Evolutionary conservation across 352 stramenopile species (phyloP).

Genomic region (Globisporangium mamillatum): DNA sequence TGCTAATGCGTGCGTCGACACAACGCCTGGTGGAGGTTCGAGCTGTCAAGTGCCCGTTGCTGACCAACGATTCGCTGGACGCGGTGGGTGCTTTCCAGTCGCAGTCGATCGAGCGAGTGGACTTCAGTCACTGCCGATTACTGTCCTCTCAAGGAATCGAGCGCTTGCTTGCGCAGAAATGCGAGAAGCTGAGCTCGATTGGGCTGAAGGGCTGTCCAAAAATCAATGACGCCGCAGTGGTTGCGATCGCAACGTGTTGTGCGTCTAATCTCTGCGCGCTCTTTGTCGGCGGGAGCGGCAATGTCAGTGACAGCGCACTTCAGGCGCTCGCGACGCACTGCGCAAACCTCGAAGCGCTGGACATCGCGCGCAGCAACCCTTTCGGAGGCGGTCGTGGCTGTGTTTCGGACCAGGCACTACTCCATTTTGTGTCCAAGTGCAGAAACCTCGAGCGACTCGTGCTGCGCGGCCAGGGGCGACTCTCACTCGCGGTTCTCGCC

Average conservation of each 20-base stretch:
- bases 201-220: conserved; percentile 58
- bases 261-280: conserved; percentile 30
- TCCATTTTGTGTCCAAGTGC: conserved; percentile 44
- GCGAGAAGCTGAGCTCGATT: conserved; percentile 31
- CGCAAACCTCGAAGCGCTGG: conserved; percentile 32
- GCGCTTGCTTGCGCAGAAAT: conserved; percentile 24
- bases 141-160: conserved; percentile 37
- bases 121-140: conserved; percentile 63
- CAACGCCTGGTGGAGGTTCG: conserved; percentile 40
- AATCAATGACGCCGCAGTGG: conserved; percentile 39
- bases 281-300: conserved; percentile 43
- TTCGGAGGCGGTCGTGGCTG: conserved; percentile 54
- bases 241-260: conserved; percentile 34
- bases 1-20: conserved; percentile 33
- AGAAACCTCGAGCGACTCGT: conserved; percentile 35
- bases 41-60: conserved; percentile 49
- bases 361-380: conserved; percentile 64
- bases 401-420: conserved; percentile 43
- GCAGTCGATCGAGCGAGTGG: conserved; percentile 36
- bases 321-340: conserved; percentile 41
- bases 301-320: conserved; percentile 42
- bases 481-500: conserved; percentile 38
- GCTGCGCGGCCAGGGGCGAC: conserved; percentile 48
- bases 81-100: conserved; percentile 26
- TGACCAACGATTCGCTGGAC: conserved; percentile 40